phyloP scores from a whole-genome alignment of 2,329 filamentous ascomycete genomes.

The Cryphonectria nitschkei region DNA sequence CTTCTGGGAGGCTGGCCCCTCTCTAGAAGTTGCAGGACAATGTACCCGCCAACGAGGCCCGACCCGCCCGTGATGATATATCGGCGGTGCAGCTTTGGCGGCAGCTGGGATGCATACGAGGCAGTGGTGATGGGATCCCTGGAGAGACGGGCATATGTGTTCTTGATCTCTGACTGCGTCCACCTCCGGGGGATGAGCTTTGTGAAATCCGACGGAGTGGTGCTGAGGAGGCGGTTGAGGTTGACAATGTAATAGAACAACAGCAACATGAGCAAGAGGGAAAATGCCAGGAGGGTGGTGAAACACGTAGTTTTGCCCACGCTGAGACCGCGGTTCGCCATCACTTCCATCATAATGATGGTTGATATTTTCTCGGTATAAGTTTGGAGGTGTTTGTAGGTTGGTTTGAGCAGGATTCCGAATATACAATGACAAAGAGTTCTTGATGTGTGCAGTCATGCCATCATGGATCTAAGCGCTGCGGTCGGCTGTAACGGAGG shows the following conservation, averaged over 20 bases:
- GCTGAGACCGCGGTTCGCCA: too few relatives aligned
- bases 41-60: constrained; percentile 60
- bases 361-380: neutral
- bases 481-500: neutral
- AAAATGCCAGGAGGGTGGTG: neutral
- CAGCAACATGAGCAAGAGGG: neutral
- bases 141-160: constrained; percentile 39
- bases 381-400: neutral
- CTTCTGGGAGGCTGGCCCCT: constrained; percentile 54
- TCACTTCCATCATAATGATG: neutral
- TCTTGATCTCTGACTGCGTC: constrained; percentile 38
- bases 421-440: neutral
- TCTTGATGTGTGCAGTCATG: neutral
- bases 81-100: constrained; percentile 40
- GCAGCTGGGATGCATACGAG: constrained; percentile 36
- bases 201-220: constrained; percentile 37
- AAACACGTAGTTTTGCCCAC: neutral
- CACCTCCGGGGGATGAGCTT: constrained; percentile 37
- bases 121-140: constrained; percentile 34
- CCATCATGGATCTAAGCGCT: neutral
- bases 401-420: neutral
- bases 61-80: constrained; percentile 44
- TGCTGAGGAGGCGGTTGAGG: constrained; percentile 39
- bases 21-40: constrained; percentile 56
- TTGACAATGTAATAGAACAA: constrained; percentile 33